Evolutionary conservation across 257 asterid genomes (phyloP).

Genomic region (Voacanga thouarsii): DNA sequence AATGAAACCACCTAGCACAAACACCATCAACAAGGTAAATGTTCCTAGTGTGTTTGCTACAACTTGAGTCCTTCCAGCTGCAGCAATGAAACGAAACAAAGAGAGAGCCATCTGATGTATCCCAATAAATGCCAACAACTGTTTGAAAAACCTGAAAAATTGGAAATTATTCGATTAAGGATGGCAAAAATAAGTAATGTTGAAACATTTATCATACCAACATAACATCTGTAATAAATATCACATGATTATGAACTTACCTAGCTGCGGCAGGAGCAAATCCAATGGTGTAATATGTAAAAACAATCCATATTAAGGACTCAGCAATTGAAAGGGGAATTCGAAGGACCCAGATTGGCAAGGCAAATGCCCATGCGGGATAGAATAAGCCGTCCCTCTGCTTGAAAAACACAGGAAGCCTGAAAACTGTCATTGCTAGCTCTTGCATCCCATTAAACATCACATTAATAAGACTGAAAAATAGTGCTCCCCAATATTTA

Average conservation of each 20-base stretch:
- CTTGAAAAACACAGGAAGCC: constrained; percentile 81
- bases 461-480: constrained; percentile 70
- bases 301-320: constrained; percentile 59
- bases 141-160: constrained; percentile 65
- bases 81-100: constrained; percentile 74
- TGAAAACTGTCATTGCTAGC: constrained; percentile 67
- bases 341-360: constrained; percentile 77
- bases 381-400: constrained; percentile 72
- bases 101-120: constrained; percentile 82
- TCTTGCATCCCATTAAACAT: constrained; percentile 91
- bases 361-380: constrained; percentile 90
- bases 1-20: constrained; percentile 74
- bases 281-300: constrained; percentile 82
- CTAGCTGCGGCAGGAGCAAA: constrained; percentile 75
- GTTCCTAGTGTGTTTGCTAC: constrained; percentile 74
- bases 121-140: constrained; percentile 63
- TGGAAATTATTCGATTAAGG: neutral
- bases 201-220: neutral
- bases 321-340: constrained; percentile 66
- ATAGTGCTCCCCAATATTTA: constrained; percentile 74
- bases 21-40: constrained; percentile 60
- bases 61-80: constrained; percentile 67
- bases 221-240: neutral
- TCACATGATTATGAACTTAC: constrained; percentile 22
- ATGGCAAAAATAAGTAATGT: neutral